Base-by-base conservation (phyloP, 2,329 filamentous ascomycete species). In the Hymenoscyphus infarciens region DNA sequence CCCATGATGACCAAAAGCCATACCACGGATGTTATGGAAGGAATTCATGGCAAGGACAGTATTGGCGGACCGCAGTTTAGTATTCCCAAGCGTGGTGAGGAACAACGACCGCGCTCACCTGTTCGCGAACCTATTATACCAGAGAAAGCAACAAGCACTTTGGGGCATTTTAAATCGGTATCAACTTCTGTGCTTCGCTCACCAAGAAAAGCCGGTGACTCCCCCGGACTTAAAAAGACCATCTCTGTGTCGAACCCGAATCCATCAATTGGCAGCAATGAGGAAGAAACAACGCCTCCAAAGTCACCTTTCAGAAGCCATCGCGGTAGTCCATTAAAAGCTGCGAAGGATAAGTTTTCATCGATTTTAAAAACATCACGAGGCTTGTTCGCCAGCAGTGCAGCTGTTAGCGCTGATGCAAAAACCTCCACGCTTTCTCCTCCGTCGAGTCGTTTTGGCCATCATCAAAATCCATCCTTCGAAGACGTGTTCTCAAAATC, bases 271-370 rank as follows among this genome's bases (percentile, higher is more conserved):
- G 87, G 83, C 16, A 87, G 66, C 52, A 63, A 64, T 6, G 68
- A 66, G 11, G 62, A 63, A 25, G 63, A 64, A 25, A 67, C 65
- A 5, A 67, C 71, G 25, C 70, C 71, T 25, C 69, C 78, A 2
- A 86, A 85, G 68, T 87, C 85, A 1, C 83, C 84, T 0, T 80
- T 82, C 5, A 78, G 84, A 61, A 78, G 74, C 57, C 80, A 84
- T 69, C 80, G 82, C 7, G 92, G 96, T 68, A 94, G 89, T 63
- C 92, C 92, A 5, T 77, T 97, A 63, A 97, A 93, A 75, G 92
- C 95, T 59, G 93, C 95, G 31, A 98, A 97, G 78, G 91, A 90
- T 72, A 96, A 92, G 74, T 81, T 98, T 56, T 96, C 94, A 56
- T 96, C 93, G 10, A 92, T 97, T 64, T 81, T 97, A 70, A 93